phyloP scores from a whole-genome alignment of 192 early-diverging fungal genomes.

The Ramicandelaber brevisporus region DNA sequence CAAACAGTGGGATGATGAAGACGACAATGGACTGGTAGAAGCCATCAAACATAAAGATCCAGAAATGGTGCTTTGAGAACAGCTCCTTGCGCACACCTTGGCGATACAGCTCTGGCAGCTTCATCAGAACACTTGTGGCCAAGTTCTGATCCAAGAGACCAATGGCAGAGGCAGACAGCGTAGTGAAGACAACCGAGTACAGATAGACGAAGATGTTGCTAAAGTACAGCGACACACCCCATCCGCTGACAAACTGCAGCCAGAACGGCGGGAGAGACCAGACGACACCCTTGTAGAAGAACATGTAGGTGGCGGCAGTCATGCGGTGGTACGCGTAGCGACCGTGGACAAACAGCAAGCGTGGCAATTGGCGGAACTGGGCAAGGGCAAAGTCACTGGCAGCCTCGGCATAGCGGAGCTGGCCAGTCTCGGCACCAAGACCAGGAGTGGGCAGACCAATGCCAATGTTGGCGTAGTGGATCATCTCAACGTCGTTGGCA shows the following conservation, averaged over 20 bases:
- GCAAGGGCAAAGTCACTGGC: slow-evolving; percentile 77
- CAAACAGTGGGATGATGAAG: too few relatives aligned
- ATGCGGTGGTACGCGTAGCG: slow-evolving; percentile 66
- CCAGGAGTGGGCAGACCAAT: slow-evolving; percentile 78
- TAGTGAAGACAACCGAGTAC: slow-evolving; percentile 65
- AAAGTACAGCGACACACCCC: slow-evolving; percentile 42
- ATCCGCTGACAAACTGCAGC: slow-evolving; percentile 53
- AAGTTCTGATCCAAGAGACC: slow-evolving; percentile 70
- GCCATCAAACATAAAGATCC: slow-evolving; percentile 65
- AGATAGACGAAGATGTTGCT: slow-evolving; percentile 55
- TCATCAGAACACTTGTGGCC: slow-evolving; percentile 27
- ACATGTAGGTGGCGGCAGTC: slow-evolving; percentile 58
- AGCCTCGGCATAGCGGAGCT: slow-evolving; percentile 63
- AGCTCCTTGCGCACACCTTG: too few relatives aligned
- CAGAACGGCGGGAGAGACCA: slow-evolving; percentile 50
- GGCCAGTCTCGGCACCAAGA: slow-evolving; percentile 70
- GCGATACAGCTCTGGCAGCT: slow-evolving; percentile 46
- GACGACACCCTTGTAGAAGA: slow-evolving; percentile 68
- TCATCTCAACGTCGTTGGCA: slow-evolving; percentile 91
- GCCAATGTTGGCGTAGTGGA: slow-evolving; percentile 78
- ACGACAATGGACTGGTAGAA: slow-evolving; percentile 81
- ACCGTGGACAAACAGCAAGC: slow-evolving; percentile 65
- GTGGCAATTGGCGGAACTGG: slow-evolving; percentile 63
- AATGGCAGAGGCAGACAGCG: slow-evolving; percentile 48
- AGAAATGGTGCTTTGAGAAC: slow-evolving; percentile 67